phyloP scores from a whole-genome alignment of 2,329 filamentous ascomycete species.

The Talaromyces albobiverticillius region DNA sequence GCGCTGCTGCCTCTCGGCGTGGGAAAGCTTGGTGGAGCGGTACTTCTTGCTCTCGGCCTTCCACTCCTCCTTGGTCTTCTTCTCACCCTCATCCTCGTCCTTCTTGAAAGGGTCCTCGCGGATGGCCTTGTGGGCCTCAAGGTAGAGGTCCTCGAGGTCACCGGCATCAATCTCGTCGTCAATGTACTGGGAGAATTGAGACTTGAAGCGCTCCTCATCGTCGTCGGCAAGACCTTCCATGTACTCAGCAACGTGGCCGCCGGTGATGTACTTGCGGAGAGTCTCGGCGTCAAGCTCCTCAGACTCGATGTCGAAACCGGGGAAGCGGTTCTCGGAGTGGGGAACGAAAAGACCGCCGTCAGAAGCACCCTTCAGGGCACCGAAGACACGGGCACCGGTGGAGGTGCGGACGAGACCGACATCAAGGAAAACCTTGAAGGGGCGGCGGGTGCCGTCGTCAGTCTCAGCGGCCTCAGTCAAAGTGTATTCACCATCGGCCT shows the following conservation, averaged over 20 bases:
- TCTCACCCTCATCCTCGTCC: constrained; percentile 66
- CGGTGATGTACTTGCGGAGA: constrained; percentile 99
- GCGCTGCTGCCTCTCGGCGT: constrained; percentile 76
- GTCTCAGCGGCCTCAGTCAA: constrained; percentile 92
- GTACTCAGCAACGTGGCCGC: constrained; percentile 98
- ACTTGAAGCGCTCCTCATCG: constrained; percentile 99
- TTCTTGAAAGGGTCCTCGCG: constrained; percentile 98
- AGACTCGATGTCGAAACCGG: constrained; percentile 92
- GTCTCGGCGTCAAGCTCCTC: constrained; percentile 98
- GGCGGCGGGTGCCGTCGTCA: constrained; percentile 82
- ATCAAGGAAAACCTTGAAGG: constrained; percentile 99
- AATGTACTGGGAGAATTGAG: constrained; percentile 96
- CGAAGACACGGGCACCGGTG: constrained; percentile 97
- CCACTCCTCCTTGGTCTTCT: constrained; percentile 98
- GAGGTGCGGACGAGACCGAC: constrained; percentile 96
- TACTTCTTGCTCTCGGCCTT: constrained; percentile 94
- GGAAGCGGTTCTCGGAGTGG: constrained; percentile 99
- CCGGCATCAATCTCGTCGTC: constrained; percentile 96
- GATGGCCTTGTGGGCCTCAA: constrained; percentile 92
- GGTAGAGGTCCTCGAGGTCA: constrained; percentile 93
- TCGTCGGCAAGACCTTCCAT: constrained; percentile 99
- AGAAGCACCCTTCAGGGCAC: constrained; percentile 98
- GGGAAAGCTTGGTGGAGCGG: constrained; percentile 72
- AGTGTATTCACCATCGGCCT: constrained; percentile 92
- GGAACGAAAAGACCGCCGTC: constrained; percentile 96